Percentiles rank a stretch among this genome's conserved stretches.
These are phyloP conservation scores for Schizosaccharomyces pombe DNA, from an alignment of 805 yeast species.

Conservation along the genomic window DNA sequence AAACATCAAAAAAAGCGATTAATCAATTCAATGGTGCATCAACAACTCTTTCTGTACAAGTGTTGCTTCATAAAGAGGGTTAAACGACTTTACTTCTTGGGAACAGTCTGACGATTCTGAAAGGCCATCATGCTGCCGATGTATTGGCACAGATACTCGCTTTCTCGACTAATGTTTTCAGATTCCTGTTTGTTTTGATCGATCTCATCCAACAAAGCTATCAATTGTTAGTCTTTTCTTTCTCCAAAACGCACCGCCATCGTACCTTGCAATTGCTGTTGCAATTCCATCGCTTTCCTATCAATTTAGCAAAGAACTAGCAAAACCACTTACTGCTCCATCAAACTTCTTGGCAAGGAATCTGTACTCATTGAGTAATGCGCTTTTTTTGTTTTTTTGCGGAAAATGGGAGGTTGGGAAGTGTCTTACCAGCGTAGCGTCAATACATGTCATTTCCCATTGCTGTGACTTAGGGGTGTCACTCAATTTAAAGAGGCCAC, in stretches of 20 bases:
- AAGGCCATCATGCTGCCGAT: slow-evolving; percentile 2
- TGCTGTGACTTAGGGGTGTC: too few relatives aligned
- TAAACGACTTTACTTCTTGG: not conserved
- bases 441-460: not conserved
- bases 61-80: too few relatives aligned
- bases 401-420: not conserved
- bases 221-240: not conserved
- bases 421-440: not conserved
- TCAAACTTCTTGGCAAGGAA: not conserved
- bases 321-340: not conserved
- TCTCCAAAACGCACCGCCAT: not conserved
- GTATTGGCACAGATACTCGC: slow-evolving; percentile 1
- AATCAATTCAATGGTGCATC: too few relatives aligned
- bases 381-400: not conserved
- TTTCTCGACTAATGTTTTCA: not conserved
- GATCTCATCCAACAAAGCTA: slow-evolving; percentile 1
- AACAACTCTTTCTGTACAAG: too few relatives aligned
- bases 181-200: slow-evolving; percentile 1
- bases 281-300: not conserved
- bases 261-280: not conserved
- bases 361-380: not conserved
- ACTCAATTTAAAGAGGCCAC: too few relatives aligned
- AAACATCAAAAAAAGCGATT: too few relatives aligned
- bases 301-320: not conserved
- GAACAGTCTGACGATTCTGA: not conserved